Evolutionary conservation across 345 rosid genomes (phyloP).

Genomic region (Adansonia digitata): DNA sequence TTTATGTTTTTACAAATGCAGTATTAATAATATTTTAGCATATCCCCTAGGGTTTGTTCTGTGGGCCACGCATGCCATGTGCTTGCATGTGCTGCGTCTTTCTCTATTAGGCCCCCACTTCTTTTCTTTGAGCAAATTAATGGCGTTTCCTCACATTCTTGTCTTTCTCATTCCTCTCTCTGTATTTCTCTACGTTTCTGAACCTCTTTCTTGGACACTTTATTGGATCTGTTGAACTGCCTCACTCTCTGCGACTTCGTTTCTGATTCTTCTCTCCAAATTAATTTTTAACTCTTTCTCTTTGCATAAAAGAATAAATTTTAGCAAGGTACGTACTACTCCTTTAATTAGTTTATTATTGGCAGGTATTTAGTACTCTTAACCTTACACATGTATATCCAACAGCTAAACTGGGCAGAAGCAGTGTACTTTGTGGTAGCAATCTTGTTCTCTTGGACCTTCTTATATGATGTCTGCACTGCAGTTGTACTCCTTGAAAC

Average conservation of each 20-base stretch:
- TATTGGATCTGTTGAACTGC: slow-evolving; percentile 41
- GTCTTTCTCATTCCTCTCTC: slow-evolving; percentile 14
- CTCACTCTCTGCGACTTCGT: slow-evolving; percentile 18
- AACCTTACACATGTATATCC: background rate
- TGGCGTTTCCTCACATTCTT: slow-evolving; percentile 38
- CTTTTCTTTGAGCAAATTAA: slow-evolving; percentile 50
- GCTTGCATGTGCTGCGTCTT: slow-evolving; percentile 95
- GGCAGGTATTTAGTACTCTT: background rate
- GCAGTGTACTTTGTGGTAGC: background rate
- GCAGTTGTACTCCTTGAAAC: too few species aligned
- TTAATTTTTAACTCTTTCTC: background rate
- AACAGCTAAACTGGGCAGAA: background rate
- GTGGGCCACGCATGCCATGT: slow-evolving; percentile 70
- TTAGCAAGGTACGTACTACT: background rate
- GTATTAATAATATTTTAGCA: too few species aligned
- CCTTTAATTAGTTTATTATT: background rate
- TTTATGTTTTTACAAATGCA: background rate
- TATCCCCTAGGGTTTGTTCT: slow-evolving; percentile 29
- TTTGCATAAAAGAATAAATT: too few species aligned
- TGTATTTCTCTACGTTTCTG: too few species aligned
- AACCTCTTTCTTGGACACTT: slow-evolving; percentile 15
- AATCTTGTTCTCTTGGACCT: slow-evolving; percentile 12
- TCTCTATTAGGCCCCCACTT: slow-evolving; percentile 59
- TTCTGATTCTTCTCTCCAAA: background rate
- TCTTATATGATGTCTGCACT: slow-evolving; percentile 18